Base-by-base conservation (phyloP, 2,329 filamentous ascomycete species). In the Nothopassalora personata region DNA sequence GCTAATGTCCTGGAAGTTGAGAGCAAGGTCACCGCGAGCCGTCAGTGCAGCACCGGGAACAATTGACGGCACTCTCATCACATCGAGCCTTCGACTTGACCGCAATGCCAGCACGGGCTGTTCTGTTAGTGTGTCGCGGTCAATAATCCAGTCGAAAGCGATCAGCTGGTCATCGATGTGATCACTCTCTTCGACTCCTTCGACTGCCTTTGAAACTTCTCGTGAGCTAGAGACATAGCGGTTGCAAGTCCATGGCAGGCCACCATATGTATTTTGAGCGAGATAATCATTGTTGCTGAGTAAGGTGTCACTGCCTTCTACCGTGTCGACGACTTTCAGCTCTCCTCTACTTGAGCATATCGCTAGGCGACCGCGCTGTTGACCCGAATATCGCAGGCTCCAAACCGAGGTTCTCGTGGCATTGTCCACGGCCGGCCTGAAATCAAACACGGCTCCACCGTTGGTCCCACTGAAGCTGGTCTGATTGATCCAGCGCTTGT, bases 361-460 rank as follows among this genome's bases (percentile, higher is more conserved):
- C 8, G 81, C 83, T 43, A 87, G 77, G 23, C 78, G 81, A 11
- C 83, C 83, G 57, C 81, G 75, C 67, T 80, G 82, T 6, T 79
- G 80, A 23, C 81, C 82, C 3, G 81, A 85, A 66, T 84, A 87
- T 8, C 83, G 79, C 57, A 86, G 70, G 68, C 82, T 86, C 83
- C 83, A 86, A 47, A 87, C 83, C 2, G 78, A 78, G 10, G 81
- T 76, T 19, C 77, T 76, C 0, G 77, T 70, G 33, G 71, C 72
- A 50, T 75, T 77, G 53, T 82, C 77, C 13, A 85, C 76, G 1
- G 81, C 78, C 54, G 82, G 80, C 57, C 77, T 77, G 57, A 86
- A 77, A 55, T 85, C 82, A n/a, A 86, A 73, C 1, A 84, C 80
- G 18, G 83, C 75, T 6, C 77, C 79, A 31, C 60, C 70, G 18